A percentile compares a stretch with the other conserved stretches of the same genome.
Evolutionary conservation across 2,329 filamentous ascomycete genomes (phyloP).

Genomic region (Arthrocladium fulminans): DNA sequence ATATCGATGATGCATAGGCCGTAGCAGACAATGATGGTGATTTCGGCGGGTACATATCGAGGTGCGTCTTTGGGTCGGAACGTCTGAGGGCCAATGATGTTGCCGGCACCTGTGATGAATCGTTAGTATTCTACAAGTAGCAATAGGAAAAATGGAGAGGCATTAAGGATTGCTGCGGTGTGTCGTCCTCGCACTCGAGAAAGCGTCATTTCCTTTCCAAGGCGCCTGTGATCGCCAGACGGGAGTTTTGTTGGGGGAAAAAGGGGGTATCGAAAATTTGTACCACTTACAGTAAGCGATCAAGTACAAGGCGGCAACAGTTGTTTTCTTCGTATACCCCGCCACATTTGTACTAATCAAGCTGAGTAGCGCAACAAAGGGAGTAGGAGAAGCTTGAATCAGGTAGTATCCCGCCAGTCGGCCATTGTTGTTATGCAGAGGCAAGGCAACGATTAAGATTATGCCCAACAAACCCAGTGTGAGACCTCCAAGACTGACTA

Average conservation of each 20-base stretch:
- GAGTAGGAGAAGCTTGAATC: conserved; percentile 50
- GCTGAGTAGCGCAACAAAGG: conserved; percentile 56
- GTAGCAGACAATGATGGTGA: conserved; percentile 55
- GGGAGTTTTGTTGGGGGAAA: not conserved
- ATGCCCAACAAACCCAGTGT: conserved; percentile 19
- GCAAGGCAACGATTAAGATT: conserved; percentile 43
- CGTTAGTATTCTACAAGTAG: no score
- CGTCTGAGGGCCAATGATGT: conserved; percentile 51
- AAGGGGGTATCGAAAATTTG: not conserved
- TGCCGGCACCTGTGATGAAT: conserved; percentile 32
- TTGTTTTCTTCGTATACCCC: conserved; percentile 48
- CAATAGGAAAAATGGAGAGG: no score
- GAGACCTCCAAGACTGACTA: conserved; percentile 46
- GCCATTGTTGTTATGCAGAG: conserved; percentile 48
- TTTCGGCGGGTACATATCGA: conserved; percentile 54
- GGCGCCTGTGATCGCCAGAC: no score
- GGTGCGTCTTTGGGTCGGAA: conserved; percentile 50
- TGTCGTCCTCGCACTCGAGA: no score
- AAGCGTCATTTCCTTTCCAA: no score
- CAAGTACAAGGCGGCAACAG: conserved; percentile 41
- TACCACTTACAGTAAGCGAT: conserved; percentile 33
- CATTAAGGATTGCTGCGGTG: no score
- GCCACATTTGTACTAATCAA: conserved; percentile 55
- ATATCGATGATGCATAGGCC: conserved; percentile 43
- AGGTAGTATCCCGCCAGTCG: conserved; percentile 58